Base-by-base conservation (phyloP, 441 rosid genomes). In the Jatropha multifida region DNA sequence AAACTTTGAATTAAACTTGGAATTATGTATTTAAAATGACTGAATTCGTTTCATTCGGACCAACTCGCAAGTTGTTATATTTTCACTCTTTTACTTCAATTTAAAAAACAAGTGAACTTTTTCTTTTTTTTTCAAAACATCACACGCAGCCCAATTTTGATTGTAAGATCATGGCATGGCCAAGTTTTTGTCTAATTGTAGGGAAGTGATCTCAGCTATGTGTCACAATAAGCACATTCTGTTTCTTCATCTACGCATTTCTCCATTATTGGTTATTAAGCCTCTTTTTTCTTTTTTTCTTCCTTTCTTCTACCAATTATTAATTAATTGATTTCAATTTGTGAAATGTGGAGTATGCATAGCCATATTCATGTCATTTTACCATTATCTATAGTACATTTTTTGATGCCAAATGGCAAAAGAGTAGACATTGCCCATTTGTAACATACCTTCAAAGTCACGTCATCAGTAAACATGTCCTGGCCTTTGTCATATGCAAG, bases 81-180 rank as follows among this genome's bases (percentile, higher is more conserved):
- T 32, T 49, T 20, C 1, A 0, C 0, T 1, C 3, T 27, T 49
- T 26, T n/a, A 40, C 51, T 68, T 68, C 59, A 9, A 61, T 44
- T 71, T 67, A 70, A 7, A 64, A 41, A 41, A 41, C 23, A 42
- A 17, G 60, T 69, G 23, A 56, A 3, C 5, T 15, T 32, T 9
- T 59, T 67, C 49, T 37, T 69, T 70, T 77, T 77, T 73, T 62
- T 81, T 76, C 77, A 74, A 71, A 37, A 75, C 68, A 59, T 42
- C 79, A 46, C 66, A 73, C 44, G 51, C 77, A 61, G 59, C 74
- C 81, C 76, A 77, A 73, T 56, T 74, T 76, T 80, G 80, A 75
- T 75, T 77, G 87, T 84, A 86, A 83, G 81, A 75, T 5, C 76
- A 77, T 60, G 51, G 3, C 46, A 52, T 78, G 77, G 72, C 65